These are phyloP conservation scores for Aspergillus nanangensis DNA, from an alignment of 495 filamentous ascomycete species.

Conservation along the genomic window DNA sequence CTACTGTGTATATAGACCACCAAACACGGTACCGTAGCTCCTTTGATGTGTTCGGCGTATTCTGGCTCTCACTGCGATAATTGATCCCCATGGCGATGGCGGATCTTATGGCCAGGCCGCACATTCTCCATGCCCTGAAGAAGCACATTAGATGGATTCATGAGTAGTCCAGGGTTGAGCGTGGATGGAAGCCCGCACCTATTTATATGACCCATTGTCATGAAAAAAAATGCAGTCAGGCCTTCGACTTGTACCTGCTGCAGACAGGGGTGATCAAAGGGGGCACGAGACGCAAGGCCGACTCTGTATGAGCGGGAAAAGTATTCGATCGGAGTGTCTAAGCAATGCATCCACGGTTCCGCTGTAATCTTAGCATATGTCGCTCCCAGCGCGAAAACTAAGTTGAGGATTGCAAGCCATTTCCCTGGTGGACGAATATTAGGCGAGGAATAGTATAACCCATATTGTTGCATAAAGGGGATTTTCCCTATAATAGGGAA, in stretches of 20 bases:
- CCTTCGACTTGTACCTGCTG: too few relatives aligned
- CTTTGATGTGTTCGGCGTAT: slow-evolving; percentile 13
- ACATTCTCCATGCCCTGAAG: slow-evolving; percentile 54
- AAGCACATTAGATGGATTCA: too few relatives aligned
- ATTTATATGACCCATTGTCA: too few relatives aligned
- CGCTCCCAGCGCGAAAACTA: slow-evolving; percentile 58
- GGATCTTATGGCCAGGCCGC: slow-evolving; percentile 47
- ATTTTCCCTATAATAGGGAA: slow-evolving; percentile 54
- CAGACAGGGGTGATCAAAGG: too few relatives aligned
- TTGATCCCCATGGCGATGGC: slow-evolving; percentile 50
- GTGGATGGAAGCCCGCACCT: too few relatives aligned
- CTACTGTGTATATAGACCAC: slow-evolving; percentile 57
- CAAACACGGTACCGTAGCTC: slow-evolving; percentile 46
- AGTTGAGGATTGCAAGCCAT: slow-evolving; percentile 56
- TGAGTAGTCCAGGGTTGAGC: too few relatives aligned
- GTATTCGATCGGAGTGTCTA: too few relatives aligned
- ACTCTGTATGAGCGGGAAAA: too few relatives aligned
- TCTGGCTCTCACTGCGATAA: slow-evolving; percentile 42
- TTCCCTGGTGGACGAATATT: slow-evolving; percentile 27
- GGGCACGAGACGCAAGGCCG: too few relatives aligned
- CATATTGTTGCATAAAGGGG: slow-evolving; percentile 32
- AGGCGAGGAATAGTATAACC: slow-evolving; percentile 20
- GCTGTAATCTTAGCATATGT: slow-evolving; percentile 45
- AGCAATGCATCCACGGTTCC: slow-evolving; percentile 39
- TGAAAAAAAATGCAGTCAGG: too few relatives aligned